phyloP scores from a whole-genome alignment of 192 early-diverging fungal genomes.

The Backusella parvicylindrica region DNA sequence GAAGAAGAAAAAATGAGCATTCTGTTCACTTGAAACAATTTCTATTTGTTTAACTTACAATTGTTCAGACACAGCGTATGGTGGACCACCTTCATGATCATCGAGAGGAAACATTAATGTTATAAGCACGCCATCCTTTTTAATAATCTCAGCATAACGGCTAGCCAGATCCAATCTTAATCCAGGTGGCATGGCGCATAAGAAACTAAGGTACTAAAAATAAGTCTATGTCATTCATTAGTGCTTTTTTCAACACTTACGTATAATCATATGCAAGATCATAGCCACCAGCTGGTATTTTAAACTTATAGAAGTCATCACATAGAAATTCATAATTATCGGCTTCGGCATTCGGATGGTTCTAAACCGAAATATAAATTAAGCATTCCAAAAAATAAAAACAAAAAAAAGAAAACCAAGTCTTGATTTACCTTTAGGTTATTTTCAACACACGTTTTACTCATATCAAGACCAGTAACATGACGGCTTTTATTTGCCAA shows the following conservation, averaged over 20 bases:
- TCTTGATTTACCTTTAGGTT: slow-evolving; percentile 39
- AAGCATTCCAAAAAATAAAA: background rate
- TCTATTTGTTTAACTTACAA: slow-evolving; percentile 44
- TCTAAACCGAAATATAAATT: slow-evolving; percentile 3
- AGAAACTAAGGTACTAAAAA: slow-evolving; percentile 49
- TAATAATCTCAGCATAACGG: slow-evolving; percentile 62
- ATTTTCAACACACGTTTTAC: slow-evolving; percentile 57
- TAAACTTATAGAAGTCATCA: slow-evolving; percentile 75
- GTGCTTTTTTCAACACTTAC: slow-evolving; percentile 30
- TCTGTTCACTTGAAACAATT: background rate
- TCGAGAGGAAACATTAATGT: slow-evolving; percentile 75
- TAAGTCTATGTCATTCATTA: background rate
- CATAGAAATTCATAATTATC: slow-evolving; percentile 41
- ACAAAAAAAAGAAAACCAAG: background rate
- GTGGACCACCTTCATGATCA: slow-evolving; percentile 67
- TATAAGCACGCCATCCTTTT: slow-evolving; percentile 65
- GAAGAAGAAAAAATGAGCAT: background rate
- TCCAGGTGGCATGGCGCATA: slow-evolving; percentile 70
- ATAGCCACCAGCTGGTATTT: slow-evolving; percentile 50
- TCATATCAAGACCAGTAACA: slow-evolving; percentile 69
- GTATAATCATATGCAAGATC: slow-evolving; percentile 84
- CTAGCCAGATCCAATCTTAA: slow-evolving; percentile 62
- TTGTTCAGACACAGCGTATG: slow-evolving; percentile 62
- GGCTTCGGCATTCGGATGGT: slow-evolving; percentile 29
- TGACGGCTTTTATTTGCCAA: slow-evolving; percentile 57